Evolutionary conservation across 2,329 filamentous ascomycete species (phyloP), one percentile per base, ranked within the genome.

Genomic region (Metarhizium album): DNA sequence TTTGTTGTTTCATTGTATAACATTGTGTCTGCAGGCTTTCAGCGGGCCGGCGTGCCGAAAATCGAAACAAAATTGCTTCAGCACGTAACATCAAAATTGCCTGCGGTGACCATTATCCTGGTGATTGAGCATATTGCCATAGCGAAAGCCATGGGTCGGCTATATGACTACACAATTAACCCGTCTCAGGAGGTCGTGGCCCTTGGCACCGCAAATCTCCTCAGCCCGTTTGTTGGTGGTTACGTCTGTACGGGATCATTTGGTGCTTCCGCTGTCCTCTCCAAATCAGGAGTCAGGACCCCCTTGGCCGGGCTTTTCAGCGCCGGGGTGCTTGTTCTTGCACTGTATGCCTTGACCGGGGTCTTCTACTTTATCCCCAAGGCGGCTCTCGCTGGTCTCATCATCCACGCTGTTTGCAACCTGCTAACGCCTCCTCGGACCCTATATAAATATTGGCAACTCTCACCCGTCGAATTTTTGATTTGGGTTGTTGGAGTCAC

Each of bases 81-180:
- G 1, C 63, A 74, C 0, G 79, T 87, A 55, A 68, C 77, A 2
- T 72, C 73, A 24, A 73, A 90, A 53, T 68, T 90, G 6, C 87
- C 87, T 0, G 82, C 83, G 18, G 79, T 84, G 0, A 78, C 87
- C 46, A 87, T 91, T 54, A 86, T 91, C 18, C 69, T 90, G 18
- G 75, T 90, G 20, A 87, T 91, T 50, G 87, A 90, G 66, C 87
- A 91, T 62, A 90, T 90, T 56, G 85, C 87, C 42, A 90, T 91
- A 53, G 83, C 86, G 6, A 91, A 91, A 64, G 88, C 86, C 0
- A 90, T 90, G 60, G 87, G 86, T 6, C 76, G 87, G 52, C 75
- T 87, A 55, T 87, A 87, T 70, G 87, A 87, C 67, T 91, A 91
- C 64, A 82, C 78, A 14, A 84, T 91, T 60, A 76, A 87, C 51